These are phyloP conservation scores for Streptanthus diversifolius DNA, from an alignment of 345 rosid genomes.

Conservation along the genomic window DNA sequence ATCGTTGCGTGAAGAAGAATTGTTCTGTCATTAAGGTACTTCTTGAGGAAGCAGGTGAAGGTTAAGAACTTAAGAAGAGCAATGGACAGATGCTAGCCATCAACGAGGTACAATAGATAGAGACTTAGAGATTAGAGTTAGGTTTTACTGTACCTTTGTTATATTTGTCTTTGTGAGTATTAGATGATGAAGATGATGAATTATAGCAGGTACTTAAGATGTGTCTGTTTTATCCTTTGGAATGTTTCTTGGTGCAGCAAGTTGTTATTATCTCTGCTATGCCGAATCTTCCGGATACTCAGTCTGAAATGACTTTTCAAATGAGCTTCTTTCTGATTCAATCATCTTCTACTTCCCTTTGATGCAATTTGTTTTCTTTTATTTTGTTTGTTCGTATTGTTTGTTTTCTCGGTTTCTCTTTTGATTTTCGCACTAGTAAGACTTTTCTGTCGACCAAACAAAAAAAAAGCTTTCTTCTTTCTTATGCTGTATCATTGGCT, in stretches of 20 bases:
- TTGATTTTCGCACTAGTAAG: neutral
- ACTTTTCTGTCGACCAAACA: neutral
- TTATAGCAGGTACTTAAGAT: slow-evolving; percentile 37
- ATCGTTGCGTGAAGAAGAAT: neutral
- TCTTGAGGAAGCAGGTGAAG: slow-evolving; percentile 44
- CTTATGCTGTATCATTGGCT: neutral
- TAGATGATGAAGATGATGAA: slow-evolving; percentile 34
- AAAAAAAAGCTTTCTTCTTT: neutral
- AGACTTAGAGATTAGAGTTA: neutral
- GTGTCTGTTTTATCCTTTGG: slow-evolving; percentile 18
- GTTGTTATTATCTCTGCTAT: slow-evolving; percentile 1
- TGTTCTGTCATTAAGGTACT: slow-evolving; percentile 26
- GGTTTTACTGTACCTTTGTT: neutral
- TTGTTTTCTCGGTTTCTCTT: neutral
- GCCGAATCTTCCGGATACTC: slow-evolving; percentile 27
- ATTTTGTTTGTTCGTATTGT: too few species aligned
- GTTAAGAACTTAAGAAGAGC: slow-evolving; percentile 54
- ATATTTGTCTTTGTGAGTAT: neutral
- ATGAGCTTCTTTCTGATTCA: slow-evolving; percentile 32
- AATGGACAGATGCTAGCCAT: slow-evolving; percentile 49
- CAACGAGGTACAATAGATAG: slow-evolving; percentile 38
- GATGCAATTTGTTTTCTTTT: neutral
- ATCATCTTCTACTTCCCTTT: slow-evolving; percentile 8
- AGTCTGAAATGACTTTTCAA: slow-evolving; percentile 29
- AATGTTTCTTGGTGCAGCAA: slow-evolving; percentile 36